Conservation (phyloP, 2,329 filamentous ascomycete genomes). For the Aureobasidium sp. region DNA sequence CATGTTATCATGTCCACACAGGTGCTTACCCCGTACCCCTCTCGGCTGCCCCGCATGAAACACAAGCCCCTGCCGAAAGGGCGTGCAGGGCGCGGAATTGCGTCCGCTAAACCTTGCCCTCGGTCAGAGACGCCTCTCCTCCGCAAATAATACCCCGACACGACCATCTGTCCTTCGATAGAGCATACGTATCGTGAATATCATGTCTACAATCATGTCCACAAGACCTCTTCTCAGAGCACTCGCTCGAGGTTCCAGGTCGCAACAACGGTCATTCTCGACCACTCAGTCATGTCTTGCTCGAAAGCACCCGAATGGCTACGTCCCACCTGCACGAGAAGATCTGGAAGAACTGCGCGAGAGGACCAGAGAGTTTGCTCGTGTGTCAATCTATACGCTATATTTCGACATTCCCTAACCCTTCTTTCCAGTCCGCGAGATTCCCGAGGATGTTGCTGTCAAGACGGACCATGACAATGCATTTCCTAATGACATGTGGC, state of each 20-base stretch:
- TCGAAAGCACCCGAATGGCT: conserved; percentile 61
- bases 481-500: conserved; percentile 89
- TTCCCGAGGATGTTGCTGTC: conserved; percentile 73
- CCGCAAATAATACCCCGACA: not conserved
- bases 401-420: not conserved
- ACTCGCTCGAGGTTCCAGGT: not conserved
- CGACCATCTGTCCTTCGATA: not conserved
- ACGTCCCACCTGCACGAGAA: conserved; percentile 59
- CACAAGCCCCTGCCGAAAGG: not conserved
- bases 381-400: conserved; percentile 28
- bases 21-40: conserved; percentile 8
- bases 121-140: not conserved
- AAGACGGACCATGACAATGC: conserved; percentile 78
- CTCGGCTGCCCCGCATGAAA: conserved; percentile 9
- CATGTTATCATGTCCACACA: conserved; percentile 6
- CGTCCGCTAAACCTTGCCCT: not conserved
- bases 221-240: not conserved
- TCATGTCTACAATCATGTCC: not conserved
- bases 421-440: conserved; percentile 60
- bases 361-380: conserved; percentile 78
- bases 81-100: conserved; percentile 1
- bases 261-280: not conserved
- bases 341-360: conserved; percentile 78
- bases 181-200: not conserved
- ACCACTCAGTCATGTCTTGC: conserved; percentile 43